These are phyloP conservation scores for Thalassiosira ordinaria DNA, from an alignment of 352 stramenopile genomes.

Conservation along the genomic window DNA sequence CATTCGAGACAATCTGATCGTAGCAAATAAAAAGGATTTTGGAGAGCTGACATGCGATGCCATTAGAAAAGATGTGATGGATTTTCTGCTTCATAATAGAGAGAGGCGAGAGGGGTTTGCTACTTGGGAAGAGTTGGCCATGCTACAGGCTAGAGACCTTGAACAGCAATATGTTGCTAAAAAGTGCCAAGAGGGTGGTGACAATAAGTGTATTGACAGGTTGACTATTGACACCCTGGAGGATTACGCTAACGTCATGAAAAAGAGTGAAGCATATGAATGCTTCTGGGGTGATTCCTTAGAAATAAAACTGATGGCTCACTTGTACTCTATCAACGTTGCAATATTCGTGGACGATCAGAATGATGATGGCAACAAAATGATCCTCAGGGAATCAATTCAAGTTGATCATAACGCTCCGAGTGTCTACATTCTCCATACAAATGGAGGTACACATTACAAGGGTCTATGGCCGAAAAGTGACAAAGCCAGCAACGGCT, in stretches of 20 bases:
- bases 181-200: too few species aligned
- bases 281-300: not conserved
- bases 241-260: not conserved
- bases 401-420: slow-evolving; percentile 19
- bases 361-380: too few species aligned
- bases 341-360: too few species aligned
- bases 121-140: not conserved
- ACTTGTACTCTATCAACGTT: not conserved
- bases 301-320: not conserved
- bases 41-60: too few species aligned
- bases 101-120: not conserved
- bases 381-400: too few species aligned
- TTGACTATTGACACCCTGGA: not conserved
- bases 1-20: too few species aligned
- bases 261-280: not conserved
- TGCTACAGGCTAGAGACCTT: not conserved
- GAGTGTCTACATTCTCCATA: slow-evolving; percentile 17
- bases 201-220: too few species aligned
- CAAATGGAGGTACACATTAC: too few species aligned
- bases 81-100: slow-evolving; percentile 22
- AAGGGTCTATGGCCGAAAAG: too few species aligned
- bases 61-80: too few species aligned
- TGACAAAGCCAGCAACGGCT: too few species aligned
- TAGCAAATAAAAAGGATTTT: too few species aligned
- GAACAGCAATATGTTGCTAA: not conserved